A percentile compares a stretch with the other conserved stretches of the same genome.
These are phyloP conservation scores for Acanthamoeba lenticulata DNA, from an alignment of 208 protist species.

Conservation along the genomic window DNA sequence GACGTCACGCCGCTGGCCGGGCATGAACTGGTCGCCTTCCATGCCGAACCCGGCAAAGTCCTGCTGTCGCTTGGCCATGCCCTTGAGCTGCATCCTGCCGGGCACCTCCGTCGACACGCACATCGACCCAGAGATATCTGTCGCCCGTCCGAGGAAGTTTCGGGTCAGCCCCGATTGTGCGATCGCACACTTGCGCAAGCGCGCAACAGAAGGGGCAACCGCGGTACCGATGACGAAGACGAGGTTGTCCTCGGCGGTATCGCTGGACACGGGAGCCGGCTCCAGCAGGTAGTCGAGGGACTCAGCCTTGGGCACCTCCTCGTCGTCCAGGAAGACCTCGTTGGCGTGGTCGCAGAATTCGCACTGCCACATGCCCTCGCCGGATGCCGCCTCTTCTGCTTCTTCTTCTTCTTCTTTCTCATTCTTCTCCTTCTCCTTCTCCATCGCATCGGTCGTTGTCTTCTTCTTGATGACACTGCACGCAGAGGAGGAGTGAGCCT, in stretches of 20 bases:
- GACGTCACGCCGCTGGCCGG: background rate
- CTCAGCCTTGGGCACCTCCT: conserved; percentile 72
- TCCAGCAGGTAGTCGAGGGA: conserved; percentile 75
- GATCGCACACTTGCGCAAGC: background rate
- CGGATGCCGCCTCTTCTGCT: background rate
- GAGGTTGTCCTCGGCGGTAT: background rate
- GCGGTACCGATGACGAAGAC: background rate
- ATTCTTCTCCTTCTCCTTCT: background rate
- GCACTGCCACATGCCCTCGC: conserved; percentile 55
- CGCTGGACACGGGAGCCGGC: background rate
- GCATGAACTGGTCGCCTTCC: conserved; percentile 43
- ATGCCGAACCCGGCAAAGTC: background rate
- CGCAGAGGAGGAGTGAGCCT: background rate
- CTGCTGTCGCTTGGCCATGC: background rate
- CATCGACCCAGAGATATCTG: conserved; percentile 82
- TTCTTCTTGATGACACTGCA: background rate
- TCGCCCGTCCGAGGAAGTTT: background rate
- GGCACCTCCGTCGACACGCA: conserved; percentile 79
- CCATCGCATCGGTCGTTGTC: background rate
- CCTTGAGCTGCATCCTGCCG: conserved; percentile 11
- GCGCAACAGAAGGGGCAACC: no score
- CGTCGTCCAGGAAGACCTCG: conserved; percentile 51
- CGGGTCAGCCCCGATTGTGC: background rate
- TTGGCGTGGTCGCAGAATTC: conserved; percentile 77
- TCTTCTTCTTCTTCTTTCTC: conserved; percentile 14